phyloP scores from a whole-genome alignment of 192 early-diverging fungal species.

The Rhizoclosmatium globosum region DNA sequence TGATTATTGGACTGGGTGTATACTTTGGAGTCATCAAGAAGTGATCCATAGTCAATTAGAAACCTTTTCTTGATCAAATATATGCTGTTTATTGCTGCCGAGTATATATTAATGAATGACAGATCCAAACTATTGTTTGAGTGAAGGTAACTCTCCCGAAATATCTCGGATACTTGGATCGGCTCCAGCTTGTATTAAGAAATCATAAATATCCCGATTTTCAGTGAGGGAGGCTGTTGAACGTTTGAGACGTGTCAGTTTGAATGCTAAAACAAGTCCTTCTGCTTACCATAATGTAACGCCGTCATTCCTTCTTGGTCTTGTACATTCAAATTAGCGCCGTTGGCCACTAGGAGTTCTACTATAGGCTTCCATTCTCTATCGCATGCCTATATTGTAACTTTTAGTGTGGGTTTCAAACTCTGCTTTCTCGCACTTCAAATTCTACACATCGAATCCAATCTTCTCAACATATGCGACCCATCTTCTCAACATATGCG shows the following conservation, averaged over 20 bases:
- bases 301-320: constrained; percentile 47
- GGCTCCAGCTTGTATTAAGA: constrained; percentile 23
- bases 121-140: neutral
- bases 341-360: constrained; percentile 10
- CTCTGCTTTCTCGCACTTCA: too few relatives aligned
- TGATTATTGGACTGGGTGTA: constrained; percentile 50
- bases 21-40: constrained; percentile 48
- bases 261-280: constrained; percentile 2
- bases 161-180: constrained; percentile 3
- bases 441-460: too few relatives aligned
- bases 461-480: too few relatives aligned
- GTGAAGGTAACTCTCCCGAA: neutral
- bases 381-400: constrained; percentile 39
- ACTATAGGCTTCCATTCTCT: constrained; percentile 32
- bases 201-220: constrained; percentile 6
- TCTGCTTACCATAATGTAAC: constrained; percentile 42
- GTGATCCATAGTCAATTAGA: constrained; percentile 3
- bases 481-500: too few relatives aligned
- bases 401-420: neutral
- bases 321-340: constrained; percentile 28
- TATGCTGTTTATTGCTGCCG: neutral
- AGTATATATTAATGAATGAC: neutral
- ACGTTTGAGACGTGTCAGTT: neutral
- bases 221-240: constrained; percentile 15
- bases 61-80: neutral